Evolutionary conservation across 2,329 filamentous ascomycete genomes (phyloP), one percentile per base, ranked within the genome.

Genomic region (Lasiodiplodia hormozganensis): DNA sequence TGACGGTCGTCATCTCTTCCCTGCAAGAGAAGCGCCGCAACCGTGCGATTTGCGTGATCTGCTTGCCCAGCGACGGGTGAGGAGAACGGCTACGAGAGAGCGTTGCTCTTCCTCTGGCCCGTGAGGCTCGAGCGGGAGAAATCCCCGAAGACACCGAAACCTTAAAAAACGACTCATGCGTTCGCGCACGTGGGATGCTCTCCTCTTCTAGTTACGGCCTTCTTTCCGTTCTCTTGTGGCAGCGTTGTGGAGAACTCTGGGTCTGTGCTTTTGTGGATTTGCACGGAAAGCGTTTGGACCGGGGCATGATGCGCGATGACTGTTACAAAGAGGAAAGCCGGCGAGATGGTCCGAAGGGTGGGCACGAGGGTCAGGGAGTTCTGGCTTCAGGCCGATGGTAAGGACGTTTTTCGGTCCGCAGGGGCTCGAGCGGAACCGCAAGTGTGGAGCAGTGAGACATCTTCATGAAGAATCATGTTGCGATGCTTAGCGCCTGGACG

Each of bases 91-190:
- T 36, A 25, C 58, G 28, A 28, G 28, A 28, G 18, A 62, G 58
- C 43, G 18, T 51, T 62, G 54, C 18, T 7, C 58, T 11, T 8
- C 10, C 12, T 31, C 16, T 8, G 58, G 58, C 31, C 58, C 25
- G 58, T 62, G 58, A 62, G 18, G 40, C 43, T 62, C 18, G 23
- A 56, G 40, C 58, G 43, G 58, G 58, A 62, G 43, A 6, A 28
- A 12, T 4, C 58, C 21, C 40, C 57, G 25, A 47, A 23, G 14
- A 49, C 25, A 38, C 16, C 57, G 38, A 34, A 62, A 47, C 23
- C 40, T 51, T 49, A 51, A 62, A 12, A 34, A 21, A 14, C 57
- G 57, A 62, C 31, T 62, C 57, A 38, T 28, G 38, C 25, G 38
- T 43, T 10, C 10, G 57, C 21, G 38, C 38, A 16, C 47, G 38